Base-by-base conservation (phyloP, 2,329 filamentous ascomycete genomes). In the Colletotrichum tabaci region DNA sequence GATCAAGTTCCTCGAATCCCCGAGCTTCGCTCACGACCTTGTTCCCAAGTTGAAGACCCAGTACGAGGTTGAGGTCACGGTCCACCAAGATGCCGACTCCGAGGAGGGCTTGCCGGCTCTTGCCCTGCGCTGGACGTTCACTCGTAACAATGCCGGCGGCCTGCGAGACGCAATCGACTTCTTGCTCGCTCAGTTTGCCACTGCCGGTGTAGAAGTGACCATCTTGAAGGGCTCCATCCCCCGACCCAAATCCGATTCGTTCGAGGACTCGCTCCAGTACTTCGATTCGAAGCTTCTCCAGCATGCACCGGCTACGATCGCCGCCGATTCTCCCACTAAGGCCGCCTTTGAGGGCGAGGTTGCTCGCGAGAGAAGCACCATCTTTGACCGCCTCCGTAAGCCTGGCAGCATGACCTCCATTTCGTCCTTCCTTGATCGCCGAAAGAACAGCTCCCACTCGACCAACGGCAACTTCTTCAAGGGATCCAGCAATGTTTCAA, bases 161-260 rank as follows among this genome's bases (percentile, higher is more conserved):
- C 89, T 99, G 26, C 94, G 96, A 76, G 96, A 99, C 82, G 96
- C 96, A 58, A 96, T 98, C 77, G 96, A 99, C 77, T 98, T 97
- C 80, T 86, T 99, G 76, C 93, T 96, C 76, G 91, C 94, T 53
- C 91, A 95, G 73, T 90, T 98, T 73, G 93, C 97, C 38, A 92
- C 94, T 55, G 93, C 95, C 57, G 93, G 94, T n/a, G 90, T 98
- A n/a, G 94, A 98, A 77, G 89, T 92, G 12, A 93, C 89, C 68
- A 92, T 95, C 52, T 91, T 98, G 78, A 97, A 97, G 82, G 96
- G 96, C 63, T 92, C 94, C n/a, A 96, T 98, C 75, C 95, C 96
- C 23, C 93, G 96, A n/a, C 96, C 96, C 74, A 98, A 98, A 85
- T 98, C 96, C 1, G 96, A 99, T 81, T 98, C 96, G 0, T 99